Percentiles rank a stretch among this genome's conserved stretches.
Evolutionary conservation across 192 early-diverging fungal genomes (phyloP).

Genomic region (Dispira simplex): DNA sequence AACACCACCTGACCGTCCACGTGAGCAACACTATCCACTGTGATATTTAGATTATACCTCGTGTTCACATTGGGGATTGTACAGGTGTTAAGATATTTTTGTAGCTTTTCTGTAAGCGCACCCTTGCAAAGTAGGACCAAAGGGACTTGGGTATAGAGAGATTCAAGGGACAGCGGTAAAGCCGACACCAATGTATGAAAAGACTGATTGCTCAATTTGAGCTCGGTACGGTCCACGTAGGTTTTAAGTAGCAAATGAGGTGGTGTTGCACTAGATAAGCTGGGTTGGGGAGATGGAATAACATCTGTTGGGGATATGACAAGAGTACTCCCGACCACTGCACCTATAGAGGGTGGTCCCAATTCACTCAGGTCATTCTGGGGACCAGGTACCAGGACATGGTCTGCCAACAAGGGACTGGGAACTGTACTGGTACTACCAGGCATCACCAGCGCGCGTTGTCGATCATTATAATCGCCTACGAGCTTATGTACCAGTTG

Average conservation of each 20-base stretch:
- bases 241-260: too few species aligned
- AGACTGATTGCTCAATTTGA: too few species aligned
- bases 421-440: not conserved
- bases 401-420: not conserved
- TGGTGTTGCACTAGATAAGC: too few species aligned
- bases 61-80: too few species aligned
- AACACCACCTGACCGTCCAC: not conserved
- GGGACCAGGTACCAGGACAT: not conserved
- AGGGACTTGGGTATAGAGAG: too few species aligned
- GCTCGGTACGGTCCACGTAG: too few species aligned
- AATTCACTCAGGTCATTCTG: not conserved
- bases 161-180: too few species aligned
- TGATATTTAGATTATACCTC: not conserved
- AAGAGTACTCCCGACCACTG: not conserved
- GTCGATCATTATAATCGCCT: constrained; percentile 18
- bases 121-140: too few species aligned
- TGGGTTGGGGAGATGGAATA: not conserved
- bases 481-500: constrained; percentile 19
- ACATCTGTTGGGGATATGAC: not conserved
- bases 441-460: not conserved
- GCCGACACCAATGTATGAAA: too few species aligned
- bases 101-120: too few species aligned
- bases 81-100: too few species aligned
- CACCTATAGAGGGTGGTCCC: not conserved
- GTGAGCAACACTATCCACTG: not conserved